Conservation (phyloP, 2,329 filamentous ascomycete genomes). For the Phymatotrichopsis omnivora region DNA sequence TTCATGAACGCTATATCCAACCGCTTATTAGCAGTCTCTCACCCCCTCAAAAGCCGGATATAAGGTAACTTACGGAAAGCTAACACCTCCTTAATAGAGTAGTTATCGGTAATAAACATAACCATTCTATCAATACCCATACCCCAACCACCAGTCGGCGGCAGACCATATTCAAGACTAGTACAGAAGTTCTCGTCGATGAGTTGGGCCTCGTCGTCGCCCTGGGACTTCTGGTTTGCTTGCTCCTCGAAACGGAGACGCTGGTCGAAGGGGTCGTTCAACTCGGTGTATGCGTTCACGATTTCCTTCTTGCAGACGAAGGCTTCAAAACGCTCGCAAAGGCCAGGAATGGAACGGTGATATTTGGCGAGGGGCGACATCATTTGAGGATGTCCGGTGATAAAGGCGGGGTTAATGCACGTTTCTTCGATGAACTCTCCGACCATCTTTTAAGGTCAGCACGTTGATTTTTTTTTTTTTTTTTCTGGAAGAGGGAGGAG, state of each 20-base stretch:
- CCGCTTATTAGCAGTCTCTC: not conserved
- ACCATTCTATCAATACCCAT: slow-evolving; percentile 90
- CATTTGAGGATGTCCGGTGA: slow-evolving; percentile 71
- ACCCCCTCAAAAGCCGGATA: not conserved
- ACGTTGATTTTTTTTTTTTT: not conserved
- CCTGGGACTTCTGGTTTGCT: slow-evolving; percentile 87
- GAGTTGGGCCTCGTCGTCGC: slow-evolving; percentile 92
- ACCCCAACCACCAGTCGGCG: slow-evolving; percentile 91
- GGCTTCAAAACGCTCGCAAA: slow-evolving; percentile 94
- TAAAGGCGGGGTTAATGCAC: slow-evolving; percentile 88
- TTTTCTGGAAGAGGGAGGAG: not conserved
- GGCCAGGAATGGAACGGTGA: slow-evolving; percentile 66
- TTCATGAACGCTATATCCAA: slow-evolving; percentile 66
- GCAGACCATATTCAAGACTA: slow-evolving; percentile 78
- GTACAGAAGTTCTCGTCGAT: slow-evolving; percentile 94
- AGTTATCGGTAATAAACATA: slow-evolving; percentile 94
- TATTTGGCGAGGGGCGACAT: slow-evolving; percentile 97
- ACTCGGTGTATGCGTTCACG: slow-evolving; percentile 91
- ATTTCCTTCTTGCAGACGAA: slow-evolving; percentile 98
- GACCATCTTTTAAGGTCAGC: slow-evolving; percentile 37
- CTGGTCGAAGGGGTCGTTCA: slow-evolving; percentile 96
- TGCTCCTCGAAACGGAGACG: slow-evolving; percentile 88
- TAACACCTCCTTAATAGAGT: slow-evolving; percentile 90
- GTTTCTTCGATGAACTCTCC: slow-evolving; percentile 93
- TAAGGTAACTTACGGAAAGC: slow-evolving; percentile 53